A percentile compares a stretch with the other conserved stretches of the same genome.
phyloP scores from a whole-genome alignment of 805 yeast genomes.

The Pichia kluyveri region DNA sequence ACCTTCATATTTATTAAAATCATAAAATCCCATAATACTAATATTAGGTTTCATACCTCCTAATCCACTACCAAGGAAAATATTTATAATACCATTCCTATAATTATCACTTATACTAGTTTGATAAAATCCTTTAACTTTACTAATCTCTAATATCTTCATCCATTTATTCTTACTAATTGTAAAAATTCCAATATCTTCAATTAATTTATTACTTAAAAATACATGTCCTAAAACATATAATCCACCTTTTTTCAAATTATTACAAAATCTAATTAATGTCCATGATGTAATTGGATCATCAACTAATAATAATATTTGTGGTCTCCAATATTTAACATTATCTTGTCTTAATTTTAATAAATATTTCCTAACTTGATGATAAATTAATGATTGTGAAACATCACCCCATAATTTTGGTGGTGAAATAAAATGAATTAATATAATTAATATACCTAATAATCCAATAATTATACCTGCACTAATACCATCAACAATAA shows the following conservation, averaged over 20 bases:
- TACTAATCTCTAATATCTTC: slow-evolving; percentile 65
- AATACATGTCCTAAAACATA: slow-evolving; percentile 90
- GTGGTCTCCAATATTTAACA: slow-evolving; percentile 98
- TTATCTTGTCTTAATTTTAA: slow-evolving; percentile 80
- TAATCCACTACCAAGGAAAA: slow-evolving; percentile 87
- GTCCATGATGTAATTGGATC: slow-evolving; percentile 92
- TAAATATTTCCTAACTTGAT: slow-evolving; percentile 89
- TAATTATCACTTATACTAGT: slow-evolving; percentile 79
- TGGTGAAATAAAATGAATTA: slow-evolving; percentile 85
- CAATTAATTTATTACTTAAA: slow-evolving; percentile 45
- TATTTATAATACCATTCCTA: slow-evolving; percentile 93
- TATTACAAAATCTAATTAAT: slow-evolving; percentile 85
- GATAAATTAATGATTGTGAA: slow-evolving; percentile 89
- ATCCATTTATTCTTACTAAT: slow-evolving; percentile 78
- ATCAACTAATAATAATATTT: slow-evolving; percentile 77
- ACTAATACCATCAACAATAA: slow-evolving; percentile 84
- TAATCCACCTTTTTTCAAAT: slow-evolving; percentile 90
- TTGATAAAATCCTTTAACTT: slow-evolving; percentile 90
- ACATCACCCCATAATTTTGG: slow-evolving; percentile 99
- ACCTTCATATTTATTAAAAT: slow-evolving; percentile 30
- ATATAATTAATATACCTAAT: slow-evolving; percentile 54
- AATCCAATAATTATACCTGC: slow-evolving; percentile 69
- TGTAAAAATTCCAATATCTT: slow-evolving; percentile 57
- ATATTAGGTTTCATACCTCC: slow-evolving; percentile 98
- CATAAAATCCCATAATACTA: slow-evolving; percentile 84